These are phyloP conservation scores for Cyclotella choctawhatcheeana DNA, from an alignment of 108 stramenopile genomes.

Conservation along the genomic window DNA sequence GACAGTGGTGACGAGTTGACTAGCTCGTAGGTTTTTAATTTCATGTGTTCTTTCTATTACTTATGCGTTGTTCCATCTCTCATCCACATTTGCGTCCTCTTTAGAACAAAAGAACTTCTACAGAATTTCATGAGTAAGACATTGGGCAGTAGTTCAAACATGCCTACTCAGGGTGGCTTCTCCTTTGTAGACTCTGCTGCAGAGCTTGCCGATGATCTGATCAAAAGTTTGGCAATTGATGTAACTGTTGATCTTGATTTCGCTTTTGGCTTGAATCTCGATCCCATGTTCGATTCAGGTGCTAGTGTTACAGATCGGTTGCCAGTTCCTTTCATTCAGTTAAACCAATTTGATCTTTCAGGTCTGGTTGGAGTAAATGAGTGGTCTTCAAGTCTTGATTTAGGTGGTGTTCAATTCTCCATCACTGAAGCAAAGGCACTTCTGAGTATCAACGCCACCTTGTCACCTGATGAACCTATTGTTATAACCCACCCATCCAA, in stretches of 20 bases:
- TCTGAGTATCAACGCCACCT: neutral
- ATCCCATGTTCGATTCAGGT: constrained; percentile 10
- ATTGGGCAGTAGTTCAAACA: neutral
- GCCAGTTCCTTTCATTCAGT: constrained; percentile 17
- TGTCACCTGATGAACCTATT: constrained; percentile 9
- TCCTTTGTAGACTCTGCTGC: constrained; percentile 3
- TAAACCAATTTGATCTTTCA: constrained; percentile 14
- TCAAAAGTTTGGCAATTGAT: constrained; percentile 29
- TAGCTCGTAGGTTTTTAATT: neutral
- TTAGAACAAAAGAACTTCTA: neutral
- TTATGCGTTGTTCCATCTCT: neutral
- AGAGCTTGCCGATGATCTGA: constrained; percentile 14
- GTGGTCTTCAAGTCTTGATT: constrained; percentile 22
- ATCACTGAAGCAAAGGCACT: constrained; percentile 35
- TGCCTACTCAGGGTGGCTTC: constrained; percentile 8
- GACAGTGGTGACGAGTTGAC: constrained; percentile 7
- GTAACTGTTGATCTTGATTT: constrained; percentile 16
- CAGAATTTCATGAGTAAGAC: constrained; percentile 1
- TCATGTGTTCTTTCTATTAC: neutral
- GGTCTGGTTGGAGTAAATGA: constrained; percentile 34
- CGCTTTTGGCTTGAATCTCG: constrained; percentile 28
- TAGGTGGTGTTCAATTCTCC: constrained; percentile 4
- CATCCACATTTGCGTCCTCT: neutral
- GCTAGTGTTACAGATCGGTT: neutral
- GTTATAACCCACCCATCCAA: neutral